These are phyloP conservation scores for Amanita brunnescens DNA, from an alignment of 768 basidiomycete genomes.

Conservation along the genomic window DNA sequence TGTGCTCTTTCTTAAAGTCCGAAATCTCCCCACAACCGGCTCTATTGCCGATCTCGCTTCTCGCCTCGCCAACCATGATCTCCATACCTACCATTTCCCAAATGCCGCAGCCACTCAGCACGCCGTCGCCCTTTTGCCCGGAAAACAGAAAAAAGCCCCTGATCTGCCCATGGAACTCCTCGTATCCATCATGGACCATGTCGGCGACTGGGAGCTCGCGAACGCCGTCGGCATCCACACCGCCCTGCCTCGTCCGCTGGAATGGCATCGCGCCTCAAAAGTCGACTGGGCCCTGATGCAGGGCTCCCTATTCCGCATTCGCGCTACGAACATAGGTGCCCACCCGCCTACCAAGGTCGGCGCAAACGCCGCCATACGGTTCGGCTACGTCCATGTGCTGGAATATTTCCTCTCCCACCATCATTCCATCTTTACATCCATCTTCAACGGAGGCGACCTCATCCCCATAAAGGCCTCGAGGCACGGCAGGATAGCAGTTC, in stretches of 20 bases:
- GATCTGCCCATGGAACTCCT: constrained; percentile 73
- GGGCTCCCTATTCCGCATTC: constrained; percentile 50
- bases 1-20: constrained; percentile 64
- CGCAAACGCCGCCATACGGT: constrained; percentile 56
- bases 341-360: constrained; percentile 65
- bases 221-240: constrained; percentile 72
- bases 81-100: constrained; percentile 62
- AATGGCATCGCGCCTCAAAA: constrained; percentile 63
- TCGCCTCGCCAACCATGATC: constrained; percentile 66
- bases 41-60: constrained; percentile 56
- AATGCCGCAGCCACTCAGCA: constrained; percentile 20
- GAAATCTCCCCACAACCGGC: constrained; percentile 60
- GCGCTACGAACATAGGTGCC: constrained; percentile 44
- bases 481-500: constrained; percentile 61
- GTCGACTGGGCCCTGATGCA: constrained; percentile 70
- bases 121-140: constrained; percentile 18
- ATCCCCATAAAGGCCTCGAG: constrained; percentile 74
- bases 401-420: constrained; percentile 63
- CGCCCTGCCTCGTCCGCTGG: constrained; percentile 50
- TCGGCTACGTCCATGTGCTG: constrained; percentile 70
- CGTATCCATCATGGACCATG: constrained; percentile 66
- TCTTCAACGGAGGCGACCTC: constrained; percentile 51
- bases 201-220: constrained; percentile 80
- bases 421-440: constrained; percentile 51
- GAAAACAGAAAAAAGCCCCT: constrained; percentile 25